These are phyloP conservation scores for Phyllosticta ampelicida DNA, from an alignment of 2,329 filamentous ascomycete genomes.

Conservation along the genomic window DNA sequence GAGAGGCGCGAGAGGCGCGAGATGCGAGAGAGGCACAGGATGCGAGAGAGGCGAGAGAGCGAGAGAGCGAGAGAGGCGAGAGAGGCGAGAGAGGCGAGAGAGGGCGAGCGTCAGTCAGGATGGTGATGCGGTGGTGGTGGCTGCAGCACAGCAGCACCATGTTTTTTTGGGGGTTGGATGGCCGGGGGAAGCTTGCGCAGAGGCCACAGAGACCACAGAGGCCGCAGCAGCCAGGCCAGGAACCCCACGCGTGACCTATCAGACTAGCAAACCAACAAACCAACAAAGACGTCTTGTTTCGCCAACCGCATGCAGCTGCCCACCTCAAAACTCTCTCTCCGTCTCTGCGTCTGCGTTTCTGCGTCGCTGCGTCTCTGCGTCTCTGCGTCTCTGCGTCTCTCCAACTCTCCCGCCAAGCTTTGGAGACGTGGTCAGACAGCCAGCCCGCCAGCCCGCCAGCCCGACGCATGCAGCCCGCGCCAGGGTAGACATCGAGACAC, in stretches of 20 bases:
- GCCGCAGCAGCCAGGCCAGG: too few species aligned
- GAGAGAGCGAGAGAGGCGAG: too few species aligned
- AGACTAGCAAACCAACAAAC: background rate
- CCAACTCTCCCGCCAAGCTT: background rate
- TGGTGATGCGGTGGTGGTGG: background rate
- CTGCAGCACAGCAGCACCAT: background rate
- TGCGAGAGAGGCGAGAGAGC: too few species aligned
- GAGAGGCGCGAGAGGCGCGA: too few species aligned
- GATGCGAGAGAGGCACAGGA: too few species aligned
- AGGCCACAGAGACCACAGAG: too few species aligned
- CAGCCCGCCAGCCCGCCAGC: background rate
- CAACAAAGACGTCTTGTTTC: background rate
- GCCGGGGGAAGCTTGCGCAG: background rate
- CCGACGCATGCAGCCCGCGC: background rate
- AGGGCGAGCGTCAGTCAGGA: slow-evolving; percentile 4
- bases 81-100: too few species aligned
- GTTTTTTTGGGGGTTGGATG: background rate
- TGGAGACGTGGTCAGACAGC: background rate
- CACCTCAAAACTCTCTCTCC: background rate
- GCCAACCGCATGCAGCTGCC: background rate
- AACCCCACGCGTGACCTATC: background rate
- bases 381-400: background rate
- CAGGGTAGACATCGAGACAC: too few species aligned
- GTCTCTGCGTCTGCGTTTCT: too few species aligned
- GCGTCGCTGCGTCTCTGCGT: too few species aligned